Evolutionary conservation across 345 rosid genomes (phyloP).

Genomic region (Syzygium oleosum): DNA sequence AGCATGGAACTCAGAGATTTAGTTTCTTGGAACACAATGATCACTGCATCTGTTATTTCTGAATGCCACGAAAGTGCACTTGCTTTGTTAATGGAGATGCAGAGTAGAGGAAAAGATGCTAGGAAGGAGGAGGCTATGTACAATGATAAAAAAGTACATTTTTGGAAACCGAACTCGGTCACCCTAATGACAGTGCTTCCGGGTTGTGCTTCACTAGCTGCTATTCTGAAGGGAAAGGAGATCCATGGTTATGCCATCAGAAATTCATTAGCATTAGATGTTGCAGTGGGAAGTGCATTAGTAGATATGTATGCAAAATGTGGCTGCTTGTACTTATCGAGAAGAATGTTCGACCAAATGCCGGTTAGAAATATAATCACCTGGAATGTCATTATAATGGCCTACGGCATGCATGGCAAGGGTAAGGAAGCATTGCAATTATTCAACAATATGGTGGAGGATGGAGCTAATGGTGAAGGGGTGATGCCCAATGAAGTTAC

Average conservation of each 20-base stretch:
- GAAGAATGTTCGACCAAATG: conserved; percentile 57
- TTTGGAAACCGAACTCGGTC: conserved; percentile 57
- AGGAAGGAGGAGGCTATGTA: neutral
- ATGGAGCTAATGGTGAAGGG: conserved; percentile 12
- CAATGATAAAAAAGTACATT: conserved; percentile 11
- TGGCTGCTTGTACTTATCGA: conserved; percentile 54
- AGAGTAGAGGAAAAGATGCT: conserved; percentile 16
- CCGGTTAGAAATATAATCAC: conserved; percentile 58
- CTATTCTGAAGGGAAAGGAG: conserved; percentile 78
- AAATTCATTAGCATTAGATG: conserved; percentile 51
- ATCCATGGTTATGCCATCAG: conserved; percentile 82
- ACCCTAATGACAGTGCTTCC: conserved; percentile 88
- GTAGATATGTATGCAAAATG: conserved; percentile 95
- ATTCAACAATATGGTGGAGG: conserved; percentile 42
- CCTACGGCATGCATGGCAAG: conserved; percentile 88
- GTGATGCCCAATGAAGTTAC: conserved; percentile 75
- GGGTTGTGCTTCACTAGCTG: conserved; percentile 66
- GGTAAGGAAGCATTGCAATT: conserved; percentile 59
- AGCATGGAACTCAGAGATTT: conserved; percentile 56
- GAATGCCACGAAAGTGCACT: conserved; percentile 55
- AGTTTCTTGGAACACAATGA: conserved; percentile 89
- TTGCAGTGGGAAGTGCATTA: conserved; percentile 86
- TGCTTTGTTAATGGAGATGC: conserved; percentile 56
- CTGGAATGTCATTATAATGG: conserved; percentile 92
- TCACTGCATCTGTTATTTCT: conserved; percentile 56